phyloP scores from a whole-genome alignment of 2,329 filamentous ascomycete species.

The Curvularia verruculosa region DNA sequence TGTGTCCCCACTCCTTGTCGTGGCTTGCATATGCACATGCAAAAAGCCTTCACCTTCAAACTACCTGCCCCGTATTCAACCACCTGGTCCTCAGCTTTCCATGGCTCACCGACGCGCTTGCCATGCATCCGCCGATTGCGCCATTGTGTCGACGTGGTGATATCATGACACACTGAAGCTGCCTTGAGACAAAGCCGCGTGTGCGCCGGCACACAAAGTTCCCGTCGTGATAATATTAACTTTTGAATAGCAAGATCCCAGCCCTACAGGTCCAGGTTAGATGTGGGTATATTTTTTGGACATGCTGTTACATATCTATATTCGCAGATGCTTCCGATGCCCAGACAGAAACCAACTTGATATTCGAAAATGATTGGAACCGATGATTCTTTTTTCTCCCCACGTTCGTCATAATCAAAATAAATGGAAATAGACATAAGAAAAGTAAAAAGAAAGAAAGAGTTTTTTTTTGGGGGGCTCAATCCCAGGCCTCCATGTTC shows the following conservation, averaged over 20 bases:
- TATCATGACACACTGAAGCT: background rate
- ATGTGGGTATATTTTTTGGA: conserved; percentile 20
- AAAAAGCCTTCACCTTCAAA: background rate
- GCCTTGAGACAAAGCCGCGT: conserved; percentile 4
- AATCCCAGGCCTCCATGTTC: conserved; percentile 61
- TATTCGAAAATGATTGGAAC: background rate
- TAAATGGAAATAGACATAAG: too few relatives aligned
- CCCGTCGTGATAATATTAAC: background rate
- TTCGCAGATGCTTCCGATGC: conserved; percentile 7
- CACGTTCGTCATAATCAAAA: background rate
- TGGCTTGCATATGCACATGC: conserved; percentile 12
- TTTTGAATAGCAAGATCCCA: background rate
- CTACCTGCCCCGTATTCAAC: background rate
- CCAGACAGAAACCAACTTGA: conserved; percentile 5
- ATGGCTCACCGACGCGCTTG: background rate
- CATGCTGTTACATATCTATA: conserved; percentile 11
- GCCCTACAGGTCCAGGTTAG: conserved; percentile 10
- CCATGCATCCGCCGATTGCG: conserved; percentile 1
- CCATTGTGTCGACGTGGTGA: conserved; percentile 6
- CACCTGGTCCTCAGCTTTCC: conserved; percentile 1
- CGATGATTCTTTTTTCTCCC: conserved; percentile 1
- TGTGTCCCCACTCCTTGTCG: conserved; percentile 11
- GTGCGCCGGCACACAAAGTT: background rate
- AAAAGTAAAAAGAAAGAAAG: background rate
- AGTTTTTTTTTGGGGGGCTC: conserved; percentile 19